Base-by-base conservation (phyloP, 2,329 filamentous ascomycete genomes). In the Fusarium pininemorale region DNA sequence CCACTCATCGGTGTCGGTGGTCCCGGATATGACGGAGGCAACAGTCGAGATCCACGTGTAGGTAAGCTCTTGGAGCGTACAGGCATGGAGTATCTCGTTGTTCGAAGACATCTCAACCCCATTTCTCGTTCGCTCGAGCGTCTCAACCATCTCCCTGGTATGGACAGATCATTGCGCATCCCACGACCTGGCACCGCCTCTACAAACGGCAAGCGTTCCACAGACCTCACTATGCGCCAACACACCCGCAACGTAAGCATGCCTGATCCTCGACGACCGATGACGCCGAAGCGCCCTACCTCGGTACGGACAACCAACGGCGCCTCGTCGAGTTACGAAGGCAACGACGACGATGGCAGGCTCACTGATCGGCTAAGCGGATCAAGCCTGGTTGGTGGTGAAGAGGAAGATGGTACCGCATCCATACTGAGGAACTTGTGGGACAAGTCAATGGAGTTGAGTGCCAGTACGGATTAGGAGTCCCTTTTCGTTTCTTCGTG, bases 31-130 rank as follows among this genome's bases (percentile, higher is more conserved):
- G 89, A 90, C 65, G 85, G 84, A 18, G 79, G 79, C 39, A 81
- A 76, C 66, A 84, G 86, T 53, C 83, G 87, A 22, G 91, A 93
- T 76, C 91, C 91, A 4, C 87, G 91, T 9, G 86, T 93, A 35
- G 85, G 87, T 76, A 88, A 90, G 79, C 87, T 92, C 55, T 87
- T 94, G 61, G 92, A 94, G 79, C 87, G 90, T 53, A 92, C 92
- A 3, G 90, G 90, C 22, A 89, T 92, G 81, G 92, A 94, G 78
- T 94, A 94, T 79, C 86, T 91, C n/a, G 92, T 93, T 14, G 91
- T 94, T 39, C 88, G 92, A 61, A 86, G 92, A 50, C 92, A 92
- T 78, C 91, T 93, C 77, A 93, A 93, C 75, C 91, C 92, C 0
- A 86, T 94, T 24, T 89, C 88, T 9, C 87, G 91, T 51, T 91